Base-by-base conservation (phyloP, 2,329 filamentous ascomycete genomes). In the Fusarium sp. region DNA sequence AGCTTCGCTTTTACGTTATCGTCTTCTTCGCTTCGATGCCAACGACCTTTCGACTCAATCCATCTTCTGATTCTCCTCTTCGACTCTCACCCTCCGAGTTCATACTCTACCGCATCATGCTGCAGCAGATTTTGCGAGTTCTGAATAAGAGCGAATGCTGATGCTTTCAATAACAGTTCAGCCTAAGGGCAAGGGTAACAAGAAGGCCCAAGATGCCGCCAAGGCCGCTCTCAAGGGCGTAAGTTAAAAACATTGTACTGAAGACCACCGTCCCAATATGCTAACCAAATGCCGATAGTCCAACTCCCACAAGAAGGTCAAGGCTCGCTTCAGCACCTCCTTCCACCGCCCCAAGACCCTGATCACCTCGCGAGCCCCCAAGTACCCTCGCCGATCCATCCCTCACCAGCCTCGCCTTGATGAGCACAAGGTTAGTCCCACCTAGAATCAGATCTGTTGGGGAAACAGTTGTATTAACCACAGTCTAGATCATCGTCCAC, bases 291-390 rank as follows among this genome's bases (percentile, higher is more conserved):
- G 12, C 16, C 49, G 35, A 35, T 15, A 52, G 49, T 21, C 85
- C 77, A 84, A 87, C 84, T 82, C 85, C 73, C 91, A 96, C 88
- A 97, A 97, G 91, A 91, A 93, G 87, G 91, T 91, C 88, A 98
- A 98, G 91, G 91, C 97, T 86, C 93, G 96, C 85, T 90, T 91
- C 83, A 95, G 91, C 85, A 97, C 96, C 81, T 95, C 93, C 85
- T 99, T 98, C 93, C 96, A 97, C 92, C 92, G 91, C 82, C 96
- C 96, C 83, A 98, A 98, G 93, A 98, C 95, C 79, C 94, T 98
- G 82, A 88, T 93, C 86, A 91, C 98, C 81, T 93, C 94, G 81
- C 94, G 96, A 83, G 86, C 92, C 57, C 95, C 96, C 85, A 97
- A 97, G 89, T 98, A 97, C 91, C 95, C 94, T 79, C 95, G 96